Evolutionary conservation across 148 eudicot genomes (phyloP).

Genomic region (Polygonum maritimum): DNA sequence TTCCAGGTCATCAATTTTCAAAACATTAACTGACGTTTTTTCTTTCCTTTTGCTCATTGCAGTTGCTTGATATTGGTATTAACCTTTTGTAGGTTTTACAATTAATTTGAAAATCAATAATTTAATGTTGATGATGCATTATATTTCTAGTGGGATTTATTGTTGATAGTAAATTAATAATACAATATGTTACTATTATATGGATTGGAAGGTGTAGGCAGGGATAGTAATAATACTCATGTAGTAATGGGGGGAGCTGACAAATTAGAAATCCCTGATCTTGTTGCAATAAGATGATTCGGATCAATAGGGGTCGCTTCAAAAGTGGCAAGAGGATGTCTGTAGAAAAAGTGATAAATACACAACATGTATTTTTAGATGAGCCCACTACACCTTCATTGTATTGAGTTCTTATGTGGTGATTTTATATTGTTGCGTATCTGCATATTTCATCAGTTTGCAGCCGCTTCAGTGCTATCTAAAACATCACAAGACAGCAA

Average conservation of each 20-base stretch:
- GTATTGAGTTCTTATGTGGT: not conserved
- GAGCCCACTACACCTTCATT: not conserved
- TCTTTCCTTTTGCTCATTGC: not conserved
- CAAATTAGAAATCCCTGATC: not conserved
- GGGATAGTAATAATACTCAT: not conserved
- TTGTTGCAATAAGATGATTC: too few species aligned
- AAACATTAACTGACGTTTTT: not conserved
- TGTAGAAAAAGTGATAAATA: too few species aligned
- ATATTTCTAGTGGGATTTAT: not conserved
- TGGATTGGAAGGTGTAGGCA: not conserved
- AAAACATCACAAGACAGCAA: not conserved
- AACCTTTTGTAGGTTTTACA: not conserved
- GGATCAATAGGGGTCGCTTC: not conserved
- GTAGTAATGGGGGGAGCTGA: not conserved
- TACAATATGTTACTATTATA: not conserved
- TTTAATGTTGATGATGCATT: not conserved
- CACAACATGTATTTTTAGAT: not conserved
- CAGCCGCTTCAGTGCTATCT: not conserved
- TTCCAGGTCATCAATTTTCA: not conserved
- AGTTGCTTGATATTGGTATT: not conserved
- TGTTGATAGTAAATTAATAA: not conserved
- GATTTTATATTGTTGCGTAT: not conserved
- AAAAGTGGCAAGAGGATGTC: not conserved
- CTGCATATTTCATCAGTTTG: not conserved
- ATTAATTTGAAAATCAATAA: not conserved